Evolutionary conservation across 306 rosid species (phyloP).

Genomic region (Cucumis hystrix): DNA sequence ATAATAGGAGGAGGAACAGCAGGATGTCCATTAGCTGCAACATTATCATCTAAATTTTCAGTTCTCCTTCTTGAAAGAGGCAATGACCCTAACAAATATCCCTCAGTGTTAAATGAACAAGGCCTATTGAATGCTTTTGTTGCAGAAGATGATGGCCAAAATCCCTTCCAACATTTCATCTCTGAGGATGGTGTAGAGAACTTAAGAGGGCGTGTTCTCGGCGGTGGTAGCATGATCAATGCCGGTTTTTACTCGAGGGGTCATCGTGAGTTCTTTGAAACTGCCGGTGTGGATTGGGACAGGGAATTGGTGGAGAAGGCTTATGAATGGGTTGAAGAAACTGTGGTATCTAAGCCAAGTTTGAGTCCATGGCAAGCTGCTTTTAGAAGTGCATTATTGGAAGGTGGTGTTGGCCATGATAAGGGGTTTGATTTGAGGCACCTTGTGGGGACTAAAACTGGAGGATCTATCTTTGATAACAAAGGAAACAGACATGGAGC

Average conservation of each 20-base stretch:
- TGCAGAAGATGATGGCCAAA: not conserved
- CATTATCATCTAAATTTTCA: conserved; percentile 9
- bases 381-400: conserved; percentile 2
- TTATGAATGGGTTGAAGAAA: conserved; percentile 12
- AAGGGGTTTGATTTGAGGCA: conserved; percentile 7
- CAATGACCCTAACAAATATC: not conserved
- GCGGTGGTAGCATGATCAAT: conserved; percentile 19
- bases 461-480: conserved; percentile 6
- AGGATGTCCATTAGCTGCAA: conserved; percentile 25
- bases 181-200: conserved; percentile 18
- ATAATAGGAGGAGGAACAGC: conserved; percentile 26
- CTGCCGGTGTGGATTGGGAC: conserved; percentile 11
- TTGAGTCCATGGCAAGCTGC: not conserved
- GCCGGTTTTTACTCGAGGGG: conserved; percentile 7
- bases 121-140: not conserved
- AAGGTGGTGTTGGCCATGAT: conserved; percentile 7
- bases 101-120: not conserved
- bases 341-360: not conserved
- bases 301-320: conserved; percentile 6
- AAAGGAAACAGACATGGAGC: conserved; percentile 17
- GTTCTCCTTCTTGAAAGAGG: conserved; percentile 23
- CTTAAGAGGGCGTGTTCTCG: conserved; percentile 12
- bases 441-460: not conserved
- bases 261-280: not conserved
- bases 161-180: not conserved